Evolutionary conservation across 108 stramenopile genomes (phyloP).

Genomic region (Tribonema minus): DNA sequence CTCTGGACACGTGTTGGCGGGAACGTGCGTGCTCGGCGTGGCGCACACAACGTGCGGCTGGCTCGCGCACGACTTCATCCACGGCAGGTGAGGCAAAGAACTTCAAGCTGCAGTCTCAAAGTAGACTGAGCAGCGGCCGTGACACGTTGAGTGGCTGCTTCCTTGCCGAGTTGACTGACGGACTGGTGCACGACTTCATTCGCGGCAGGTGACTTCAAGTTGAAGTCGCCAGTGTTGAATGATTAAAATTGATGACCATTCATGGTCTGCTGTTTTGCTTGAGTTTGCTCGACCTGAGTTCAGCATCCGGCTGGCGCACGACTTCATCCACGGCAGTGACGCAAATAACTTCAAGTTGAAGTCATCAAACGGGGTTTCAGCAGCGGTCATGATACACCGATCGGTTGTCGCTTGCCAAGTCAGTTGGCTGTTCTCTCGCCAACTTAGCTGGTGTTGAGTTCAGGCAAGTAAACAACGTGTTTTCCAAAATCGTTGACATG

Average conservation of each 20-base stretch:
- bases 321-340: constrained; percentile 74
- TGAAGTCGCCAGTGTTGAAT: no score
- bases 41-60: constrained; percentile 81
- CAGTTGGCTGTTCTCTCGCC: not conserved
- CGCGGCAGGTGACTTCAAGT: no score
- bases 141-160: no score
- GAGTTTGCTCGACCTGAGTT: constrained; percentile 31
- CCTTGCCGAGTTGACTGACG: no score
- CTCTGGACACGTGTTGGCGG: constrained; percentile 49
- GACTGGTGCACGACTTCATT: no score
- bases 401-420: not conserved
- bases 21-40: constrained; percentile 59
- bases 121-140: not conserved
- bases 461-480: no score
- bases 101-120: constrained; percentile 3
- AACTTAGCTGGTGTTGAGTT: not conserved
- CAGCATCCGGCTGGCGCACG: constrained; percentile 79
- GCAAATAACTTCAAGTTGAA: constrained; percentile 56
- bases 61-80: constrained; percentile 86
- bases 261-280: not conserved
- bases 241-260: no score
- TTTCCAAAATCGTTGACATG: no score
- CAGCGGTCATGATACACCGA: no score
- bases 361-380: no score
- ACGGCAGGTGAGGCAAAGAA: constrained; percentile 66